Conservation (phyloP, 2,329 filamentous ascomycete genomes). For the Monilinia vaccinii-corymbosi region DNA sequence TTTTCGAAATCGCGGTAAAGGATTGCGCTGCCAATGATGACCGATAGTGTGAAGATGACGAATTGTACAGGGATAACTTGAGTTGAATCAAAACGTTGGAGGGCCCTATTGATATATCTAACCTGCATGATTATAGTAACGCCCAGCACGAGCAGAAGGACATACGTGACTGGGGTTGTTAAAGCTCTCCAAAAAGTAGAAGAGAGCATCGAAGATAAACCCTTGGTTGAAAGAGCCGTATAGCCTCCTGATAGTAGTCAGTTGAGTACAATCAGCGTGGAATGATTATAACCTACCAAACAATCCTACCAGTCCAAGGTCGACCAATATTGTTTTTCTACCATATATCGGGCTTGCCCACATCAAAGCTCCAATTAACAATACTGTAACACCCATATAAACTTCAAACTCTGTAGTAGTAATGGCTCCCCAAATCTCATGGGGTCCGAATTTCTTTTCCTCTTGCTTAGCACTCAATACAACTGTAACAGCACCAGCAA, state of each 20-base stretch:
- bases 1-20: slow-evolving; percentile 93
- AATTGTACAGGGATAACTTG: slow-evolving; percentile 98
- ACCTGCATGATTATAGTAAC: slow-evolving; percentile 92
- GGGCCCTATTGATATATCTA: slow-evolving; percentile 82
- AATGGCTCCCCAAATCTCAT: slow-evolving; percentile 84
- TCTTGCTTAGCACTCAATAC: slow-evolving; percentile 84
- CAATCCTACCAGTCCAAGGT: slow-evolving; percentile 83
- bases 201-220: slow-evolving; percentile 88
- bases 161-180: slow-evolving; percentile 85
- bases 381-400: slow-evolving; percentile 70
- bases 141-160: slow-evolving; percentile 69
- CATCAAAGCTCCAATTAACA: slow-evolving; percentile 68
- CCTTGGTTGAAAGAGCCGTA: slow-evolving; percentile 94
- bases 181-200: slow-evolving; percentile 83
- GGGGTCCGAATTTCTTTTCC: slow-evolving; percentile 83
- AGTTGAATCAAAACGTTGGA: slow-evolving; percentile 93
- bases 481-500: slow-evolving; percentile 82
- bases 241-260: slow-evolving; percentile 59
- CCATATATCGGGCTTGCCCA: slow-evolving; percentile 78
- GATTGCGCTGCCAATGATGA: slow-evolving; percentile 88
- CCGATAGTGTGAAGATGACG: slow-evolving; percentile 89
- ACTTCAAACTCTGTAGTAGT: slow-evolving; percentile 83
- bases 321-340: slow-evolving; percentile 78
- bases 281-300: slow-evolving; percentile 56
- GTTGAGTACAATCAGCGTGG: neutral